phyloP scores from a whole-genome alignment of 192 early-diverging fungal genomes.

The Linnemannia exigua region DNA sequence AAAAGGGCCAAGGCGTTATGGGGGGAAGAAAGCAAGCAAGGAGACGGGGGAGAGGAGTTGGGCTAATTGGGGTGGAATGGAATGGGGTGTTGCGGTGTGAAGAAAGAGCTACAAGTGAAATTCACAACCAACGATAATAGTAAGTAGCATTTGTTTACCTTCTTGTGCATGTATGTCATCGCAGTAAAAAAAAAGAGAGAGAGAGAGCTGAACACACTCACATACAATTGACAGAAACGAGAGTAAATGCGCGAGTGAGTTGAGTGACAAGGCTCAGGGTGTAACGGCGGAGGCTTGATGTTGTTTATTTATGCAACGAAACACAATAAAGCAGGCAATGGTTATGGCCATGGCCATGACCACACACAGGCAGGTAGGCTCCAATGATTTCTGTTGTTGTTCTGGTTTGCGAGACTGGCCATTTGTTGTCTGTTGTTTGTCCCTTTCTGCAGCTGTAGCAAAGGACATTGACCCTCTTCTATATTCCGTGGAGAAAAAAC shows the following conservation, averaged over 20 bases:
- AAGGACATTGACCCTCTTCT: neutral
- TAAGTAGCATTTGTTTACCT: neutral
- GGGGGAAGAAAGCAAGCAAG: neutral
- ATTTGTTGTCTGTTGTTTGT: neutral
- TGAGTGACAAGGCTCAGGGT: neutral
- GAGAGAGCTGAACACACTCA: no score
- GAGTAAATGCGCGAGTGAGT: neutral
- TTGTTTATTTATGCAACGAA: neutral
- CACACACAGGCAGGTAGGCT: neutral
- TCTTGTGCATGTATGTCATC: neutral
- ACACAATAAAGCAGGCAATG: neutral
- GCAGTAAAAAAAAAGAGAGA: neutral
- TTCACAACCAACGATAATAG: neutral
- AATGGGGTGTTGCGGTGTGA: neutral
- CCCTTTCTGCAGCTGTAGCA: no score
- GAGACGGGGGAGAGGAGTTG: neutral
- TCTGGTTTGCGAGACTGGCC: neutral
- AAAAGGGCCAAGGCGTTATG: neutral
- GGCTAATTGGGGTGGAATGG: constrained; percentile 1
- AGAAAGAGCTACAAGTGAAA: no score
- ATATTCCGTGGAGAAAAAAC: neutral
- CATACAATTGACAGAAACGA: neutral
- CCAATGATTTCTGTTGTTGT: neutral
- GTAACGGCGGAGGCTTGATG: neutral
- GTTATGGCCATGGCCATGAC: neutral